phyloP scores from a whole-genome alignment of 1,284 basidiomycete species.

The Heimioporus punctisporus region DNA sequence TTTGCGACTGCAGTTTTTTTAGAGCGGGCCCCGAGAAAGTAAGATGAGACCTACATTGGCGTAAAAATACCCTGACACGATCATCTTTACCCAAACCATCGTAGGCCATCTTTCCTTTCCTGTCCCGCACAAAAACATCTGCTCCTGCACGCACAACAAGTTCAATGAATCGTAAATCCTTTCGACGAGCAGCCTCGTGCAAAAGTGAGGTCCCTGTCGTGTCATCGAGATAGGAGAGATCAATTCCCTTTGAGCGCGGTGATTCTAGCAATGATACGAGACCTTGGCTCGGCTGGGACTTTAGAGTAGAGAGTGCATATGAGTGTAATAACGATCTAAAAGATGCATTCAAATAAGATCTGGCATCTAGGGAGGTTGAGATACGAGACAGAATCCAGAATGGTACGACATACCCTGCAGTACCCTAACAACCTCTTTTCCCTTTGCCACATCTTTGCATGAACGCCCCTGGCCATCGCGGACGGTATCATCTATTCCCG shows the following conservation, averaged over 20 bases:
- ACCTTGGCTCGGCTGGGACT: conserved; percentile 47
- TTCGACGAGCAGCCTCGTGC: conserved; percentile 87
- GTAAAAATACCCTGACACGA: conserved; percentile 80
- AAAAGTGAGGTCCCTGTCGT: conserved; percentile 80
- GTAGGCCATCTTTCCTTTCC: conserved; percentile 74
- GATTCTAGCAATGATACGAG: conserved; percentile 62
- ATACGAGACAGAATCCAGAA: neutral
- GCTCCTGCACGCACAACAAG: conserved; percentile 85
- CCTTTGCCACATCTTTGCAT: conserved; percentile 75
- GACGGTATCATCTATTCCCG: conserved; percentile 81
- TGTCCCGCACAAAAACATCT: conserved; percentile 90
- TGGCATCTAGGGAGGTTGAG: conserved; percentile 63
- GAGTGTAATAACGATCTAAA: conserved; percentile 75
- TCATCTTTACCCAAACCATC: conserved; percentile 80
- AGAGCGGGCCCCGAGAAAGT: neutral
- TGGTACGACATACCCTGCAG: conserved; percentile 57
- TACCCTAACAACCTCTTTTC: conserved; percentile 70
- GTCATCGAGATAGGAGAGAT: conserved; percentile 77
- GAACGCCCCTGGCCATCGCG: conserved; percentile 74
- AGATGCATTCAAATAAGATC: conserved; percentile 76
- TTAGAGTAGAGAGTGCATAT: conserved; percentile 64
- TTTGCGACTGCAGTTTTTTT: conserved; percentile 64
- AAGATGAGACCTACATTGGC: conserved; percentile 67
- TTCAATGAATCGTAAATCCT: conserved; percentile 85
- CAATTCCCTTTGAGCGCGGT: conserved; percentile 59